Conservation (phyloP, 208 protist genomes). For the Leishmania mexicana region DNA sequence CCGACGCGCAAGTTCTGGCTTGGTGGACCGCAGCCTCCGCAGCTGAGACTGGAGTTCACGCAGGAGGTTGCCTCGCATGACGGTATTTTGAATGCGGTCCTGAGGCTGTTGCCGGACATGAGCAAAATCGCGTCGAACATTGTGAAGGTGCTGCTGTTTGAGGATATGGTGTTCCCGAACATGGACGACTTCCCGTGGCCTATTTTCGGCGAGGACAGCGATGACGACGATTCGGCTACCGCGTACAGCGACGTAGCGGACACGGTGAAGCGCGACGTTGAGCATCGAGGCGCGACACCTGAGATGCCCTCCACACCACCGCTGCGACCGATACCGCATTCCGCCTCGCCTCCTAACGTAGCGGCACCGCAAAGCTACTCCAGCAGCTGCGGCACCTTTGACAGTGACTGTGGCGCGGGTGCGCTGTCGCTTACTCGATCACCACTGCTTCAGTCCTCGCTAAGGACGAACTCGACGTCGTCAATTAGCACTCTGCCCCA, state of each 20-base stretch:
- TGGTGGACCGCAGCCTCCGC: slow-evolving; percentile 49
- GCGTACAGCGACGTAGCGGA: slow-evolving; percentile 9
- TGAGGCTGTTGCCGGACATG: slow-evolving; percentile 79
- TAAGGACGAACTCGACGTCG: neutral
- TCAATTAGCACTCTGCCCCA: neutral
- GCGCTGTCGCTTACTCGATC: neutral
- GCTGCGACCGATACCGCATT: neutral
- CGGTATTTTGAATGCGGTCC: slow-evolving; percentile 62
- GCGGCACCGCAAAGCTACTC: neutral
- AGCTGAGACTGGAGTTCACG: slow-evolving; percentile 76
- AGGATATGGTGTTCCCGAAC: slow-evolving; percentile 84
- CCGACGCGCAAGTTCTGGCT: slow-evolving; percentile 83
- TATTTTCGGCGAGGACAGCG: slow-evolving; percentile 33
- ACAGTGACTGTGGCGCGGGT: neutral
- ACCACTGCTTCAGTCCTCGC: neutral
- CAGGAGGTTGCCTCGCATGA: slow-evolving; percentile 80
- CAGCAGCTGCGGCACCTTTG: neutral
- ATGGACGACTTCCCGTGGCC: slow-evolving; percentile 86
- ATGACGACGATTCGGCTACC: slow-evolving; percentile 19
- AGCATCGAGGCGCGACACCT: neutral
- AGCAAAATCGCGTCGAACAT: slow-evolving; percentile 67
- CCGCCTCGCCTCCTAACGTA: neutral
- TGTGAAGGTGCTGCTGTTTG: slow-evolving; percentile 71
- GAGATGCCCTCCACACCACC: neutral
- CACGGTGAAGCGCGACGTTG: neutral